These are phyloP conservation scores for Ceratorhiza oryzae-sativae DNA, from an alignment of 1,284 basidiomycete genomes.

Conservation along the genomic window DNA sequence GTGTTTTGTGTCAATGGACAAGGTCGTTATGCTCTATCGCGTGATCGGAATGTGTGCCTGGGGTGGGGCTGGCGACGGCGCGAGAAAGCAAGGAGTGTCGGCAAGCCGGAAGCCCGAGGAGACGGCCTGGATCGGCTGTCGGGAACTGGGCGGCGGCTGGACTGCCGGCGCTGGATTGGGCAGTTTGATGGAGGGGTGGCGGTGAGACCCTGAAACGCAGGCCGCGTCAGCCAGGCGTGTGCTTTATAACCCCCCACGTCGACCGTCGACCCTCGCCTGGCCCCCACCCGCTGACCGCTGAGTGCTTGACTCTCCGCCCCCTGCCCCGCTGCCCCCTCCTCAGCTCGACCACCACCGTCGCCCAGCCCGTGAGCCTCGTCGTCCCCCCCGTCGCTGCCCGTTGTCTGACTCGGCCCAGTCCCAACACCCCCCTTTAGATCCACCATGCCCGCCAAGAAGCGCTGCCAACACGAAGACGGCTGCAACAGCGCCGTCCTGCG, in stretches of 20 bases:
- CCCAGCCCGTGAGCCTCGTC: neutral
- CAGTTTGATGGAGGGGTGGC: neutral
- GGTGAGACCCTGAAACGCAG: neutral
- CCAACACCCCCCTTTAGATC: constrained; percentile 30
- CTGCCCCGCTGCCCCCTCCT: neutral
- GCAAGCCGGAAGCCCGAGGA: neutral
- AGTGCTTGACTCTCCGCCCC: constrained; percentile 2
- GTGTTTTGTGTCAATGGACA: constrained; percentile 5
- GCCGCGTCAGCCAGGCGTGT: neutral
- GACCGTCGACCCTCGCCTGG: neutral
- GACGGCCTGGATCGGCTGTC: neutral
- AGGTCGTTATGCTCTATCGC: neutral
- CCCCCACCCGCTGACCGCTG: constrained; percentile 7
- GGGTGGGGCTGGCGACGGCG: no score
- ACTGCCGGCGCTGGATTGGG: neutral
- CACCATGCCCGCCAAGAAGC: constrained; percentile 80
- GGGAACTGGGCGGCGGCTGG: neutral
- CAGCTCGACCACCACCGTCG: constrained; percentile 2
- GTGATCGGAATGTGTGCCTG: neutral
- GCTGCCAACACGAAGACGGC: constrained; percentile 72
- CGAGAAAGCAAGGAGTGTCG: neutral
- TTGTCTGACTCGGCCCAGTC: constrained; percentile 6
- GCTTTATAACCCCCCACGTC: neutral
- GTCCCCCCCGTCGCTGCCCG: neutral
- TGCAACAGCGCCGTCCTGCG: constrained; percentile 80